Evolutionary conservation across 768 basidiomycete genomes (phyloP).

Genomic region (Suillus occidentalis): DNA sequence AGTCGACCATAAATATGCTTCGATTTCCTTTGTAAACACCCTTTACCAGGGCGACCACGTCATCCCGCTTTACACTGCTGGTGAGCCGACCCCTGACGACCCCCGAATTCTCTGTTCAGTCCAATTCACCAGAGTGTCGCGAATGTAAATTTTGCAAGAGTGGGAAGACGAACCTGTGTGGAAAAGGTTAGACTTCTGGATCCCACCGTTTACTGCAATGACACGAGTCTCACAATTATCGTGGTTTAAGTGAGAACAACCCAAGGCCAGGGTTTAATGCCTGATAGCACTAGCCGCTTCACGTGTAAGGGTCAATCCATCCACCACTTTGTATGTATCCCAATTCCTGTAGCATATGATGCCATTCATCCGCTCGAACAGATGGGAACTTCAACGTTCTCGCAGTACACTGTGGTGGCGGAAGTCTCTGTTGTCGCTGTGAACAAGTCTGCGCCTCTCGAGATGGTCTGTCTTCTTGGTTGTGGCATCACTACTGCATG

Average conservation of each 20-base stretch:
- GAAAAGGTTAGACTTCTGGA: conserved; percentile 57
- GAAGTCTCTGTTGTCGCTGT: conserved; percentile 96
- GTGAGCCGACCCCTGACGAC: conserved; percentile 37
- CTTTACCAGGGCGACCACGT: conserved; percentile 83
- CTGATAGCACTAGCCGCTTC: conserved; percentile 87
- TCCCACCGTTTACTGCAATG: background rate
- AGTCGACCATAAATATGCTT: conserved; percentile 17
- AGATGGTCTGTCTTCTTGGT: conserved; percentile 96
- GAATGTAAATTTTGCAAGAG: conserved; percentile 99
- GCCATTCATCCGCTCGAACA: conserved; percentile 29
- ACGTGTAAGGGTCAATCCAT: conserved; percentile 83
- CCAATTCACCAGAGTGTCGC: conserved; percentile 63
- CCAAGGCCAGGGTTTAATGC: conserved; percentile 94
- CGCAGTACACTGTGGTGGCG: conserved; percentile 98
- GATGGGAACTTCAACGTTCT: conserved; percentile 99
- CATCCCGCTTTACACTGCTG: conserved; percentile 94
- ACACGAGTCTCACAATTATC: conserved; percentile 1
- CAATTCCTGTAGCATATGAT: background rate
- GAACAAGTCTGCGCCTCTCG: conserved; percentile 80
- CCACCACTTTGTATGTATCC: conserved; percentile 79
- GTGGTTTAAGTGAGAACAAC: conserved; percentile 73
- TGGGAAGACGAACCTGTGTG: conserved; percentile 98
- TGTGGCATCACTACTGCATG: conserved; percentile 99
- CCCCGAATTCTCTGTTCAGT: conserved; percentile 4
- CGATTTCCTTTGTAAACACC: background rate